These are phyloP conservation scores for Dysphania ambrosioides DNA, from an alignment of 148 eudicot species.

Conservation along the genomic window DNA sequence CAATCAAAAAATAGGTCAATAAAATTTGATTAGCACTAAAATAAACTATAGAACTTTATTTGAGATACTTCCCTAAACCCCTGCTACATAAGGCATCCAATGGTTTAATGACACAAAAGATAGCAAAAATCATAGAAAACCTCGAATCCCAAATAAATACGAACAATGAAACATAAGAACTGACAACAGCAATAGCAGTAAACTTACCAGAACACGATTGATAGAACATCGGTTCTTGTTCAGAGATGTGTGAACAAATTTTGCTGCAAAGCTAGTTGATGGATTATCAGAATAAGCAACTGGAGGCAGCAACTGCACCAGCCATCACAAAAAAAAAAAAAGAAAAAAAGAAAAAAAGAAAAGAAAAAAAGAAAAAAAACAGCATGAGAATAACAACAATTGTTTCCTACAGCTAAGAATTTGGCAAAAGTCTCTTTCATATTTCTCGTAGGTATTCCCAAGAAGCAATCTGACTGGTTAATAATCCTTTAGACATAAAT, in stretches of 20 bases:
- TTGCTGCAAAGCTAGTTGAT: constrained; percentile 91
- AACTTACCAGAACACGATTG: constrained; percentile 88
- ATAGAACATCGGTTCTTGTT: constrained; percentile 94
- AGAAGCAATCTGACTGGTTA: background rate
- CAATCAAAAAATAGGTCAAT: too few species aligned
- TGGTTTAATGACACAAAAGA: background rate
- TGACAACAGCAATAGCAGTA: background rate
- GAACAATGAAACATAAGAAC: background rate
- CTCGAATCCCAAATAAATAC: too few species aligned
- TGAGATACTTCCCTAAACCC: background rate
- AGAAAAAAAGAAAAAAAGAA: too few species aligned
- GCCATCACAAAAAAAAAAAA: too few species aligned
- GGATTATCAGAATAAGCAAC: constrained; percentile 91
- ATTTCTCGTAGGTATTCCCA: background rate
- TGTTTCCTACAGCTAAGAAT: background rate
- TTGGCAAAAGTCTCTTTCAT: background rate
- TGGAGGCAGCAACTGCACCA: constrained; percentile 86
- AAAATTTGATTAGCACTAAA: background rate
- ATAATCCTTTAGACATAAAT: background rate
- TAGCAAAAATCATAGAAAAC: background rate
- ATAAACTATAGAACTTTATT: background rate
- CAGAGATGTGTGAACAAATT: constrained; percentile 91
- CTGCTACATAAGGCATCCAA: background rate
- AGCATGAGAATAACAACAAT: too few species aligned
- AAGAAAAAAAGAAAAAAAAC: too few species aligned